Percentiles rank a stretch among this genome's conserved stretches.
These are phyloP conservation scores for Spathaspora hagerdaliae DNA, from an alignment of 805 yeast species.

Conservation along the genomic window DNA sequence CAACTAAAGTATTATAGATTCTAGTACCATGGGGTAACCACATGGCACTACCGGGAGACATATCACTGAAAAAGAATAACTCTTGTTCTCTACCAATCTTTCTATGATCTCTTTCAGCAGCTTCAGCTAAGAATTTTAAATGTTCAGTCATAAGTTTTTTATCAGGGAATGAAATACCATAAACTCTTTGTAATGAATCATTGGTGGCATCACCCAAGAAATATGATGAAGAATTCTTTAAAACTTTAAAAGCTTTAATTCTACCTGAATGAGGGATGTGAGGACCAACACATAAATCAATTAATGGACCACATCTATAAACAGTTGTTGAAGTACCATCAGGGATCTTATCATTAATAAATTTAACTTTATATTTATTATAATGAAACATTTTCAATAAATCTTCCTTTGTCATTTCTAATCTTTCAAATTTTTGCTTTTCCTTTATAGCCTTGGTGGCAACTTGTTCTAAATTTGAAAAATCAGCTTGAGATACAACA, in stretches of 20 bases:
- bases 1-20: slow-evolving; percentile 85
- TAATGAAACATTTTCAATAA: slow-evolving; percentile 89
- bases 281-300: slow-evolving; percentile 96
- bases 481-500: slow-evolving; percentile 76
- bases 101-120: slow-evolving; percentile 93
- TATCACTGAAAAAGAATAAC: slow-evolving; percentile 88
- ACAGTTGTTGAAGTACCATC: slow-evolving; percentile 96
- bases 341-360: slow-evolving; percentile 84
- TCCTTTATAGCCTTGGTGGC: slow-evolving; percentile 90
- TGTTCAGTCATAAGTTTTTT: slow-evolving; percentile 94
- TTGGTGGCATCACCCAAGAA: slow-evolving; percentile 90
- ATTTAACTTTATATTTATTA: slow-evolving; percentile 91
- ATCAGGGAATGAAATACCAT: slow-evolving; percentile 98
- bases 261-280: slow-evolving; percentile 97
- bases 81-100: slow-evolving; percentile 96
- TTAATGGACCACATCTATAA: slow-evolving; percentile 95
- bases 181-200: slow-evolving; percentile 94
- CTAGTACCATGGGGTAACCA: slow-evolving; percentile 99
- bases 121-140: slow-evolving; percentile 90
- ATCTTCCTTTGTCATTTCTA: slow-evolving; percentile 88
- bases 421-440: slow-evolving; percentile 91
- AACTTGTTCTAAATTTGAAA: slow-evolving; percentile 76
- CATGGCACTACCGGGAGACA: slow-evolving; percentile 97
- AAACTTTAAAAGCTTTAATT: slow-evolving; percentile 87
- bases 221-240: slow-evolving; percentile 94